A percentile compares a stretch with the other conserved stretches of the same genome.
phyloP scores from a whole-genome alignment of 345 rosid species.

The Clausena lansium region DNA sequence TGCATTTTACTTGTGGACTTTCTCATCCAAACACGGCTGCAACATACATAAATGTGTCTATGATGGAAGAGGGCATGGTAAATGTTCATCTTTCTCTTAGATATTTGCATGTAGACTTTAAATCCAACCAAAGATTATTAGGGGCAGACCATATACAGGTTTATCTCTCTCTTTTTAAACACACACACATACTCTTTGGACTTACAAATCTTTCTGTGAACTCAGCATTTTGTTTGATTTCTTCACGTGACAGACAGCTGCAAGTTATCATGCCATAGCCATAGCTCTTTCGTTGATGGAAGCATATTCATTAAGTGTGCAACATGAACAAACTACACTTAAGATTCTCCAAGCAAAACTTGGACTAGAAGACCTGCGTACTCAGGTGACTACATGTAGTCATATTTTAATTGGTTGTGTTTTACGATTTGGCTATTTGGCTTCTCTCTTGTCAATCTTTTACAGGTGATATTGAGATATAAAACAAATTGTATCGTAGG shows the following conservation, averaged over 20 bases:
- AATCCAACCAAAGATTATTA: constrained; percentile 68
- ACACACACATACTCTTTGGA: neutral
- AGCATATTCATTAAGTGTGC: constrained; percentile 68
- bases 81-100: constrained; percentile 71
- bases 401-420: constrained; percentile 10
- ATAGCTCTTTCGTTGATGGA: constrained; percentile 78
- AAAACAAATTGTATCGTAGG: neutral
- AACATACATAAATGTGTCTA: constrained; percentile 68
- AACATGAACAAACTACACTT: constrained; percentile 72
- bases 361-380: constrained; percentile 67
- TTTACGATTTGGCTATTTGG: neutral
- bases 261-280: constrained; percentile 76
- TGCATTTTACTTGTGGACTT: constrained; percentile 69
- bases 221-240: constrained; percentile 7
- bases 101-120: constrained; percentile 69
- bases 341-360: constrained; percentile 62
- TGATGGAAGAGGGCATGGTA: constrained; percentile 84
- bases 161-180: neutral
- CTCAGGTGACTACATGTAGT: constrained; percentile 41
- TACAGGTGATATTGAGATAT: neutral
- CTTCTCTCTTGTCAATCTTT: constrained; percentile 8
- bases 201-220: neutral
- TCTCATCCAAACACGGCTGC: constrained; percentile 80
- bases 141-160: constrained; percentile 78
- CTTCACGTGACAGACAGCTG: constrained; percentile 50